Percentiles rank a stretch among this genome's conserved stretches.
These are phyloP conservation scores for Delitschia confertaspora DNA, from an alignment of 495 filamentous ascomycete species.

Conservation along the genomic window DNA sequence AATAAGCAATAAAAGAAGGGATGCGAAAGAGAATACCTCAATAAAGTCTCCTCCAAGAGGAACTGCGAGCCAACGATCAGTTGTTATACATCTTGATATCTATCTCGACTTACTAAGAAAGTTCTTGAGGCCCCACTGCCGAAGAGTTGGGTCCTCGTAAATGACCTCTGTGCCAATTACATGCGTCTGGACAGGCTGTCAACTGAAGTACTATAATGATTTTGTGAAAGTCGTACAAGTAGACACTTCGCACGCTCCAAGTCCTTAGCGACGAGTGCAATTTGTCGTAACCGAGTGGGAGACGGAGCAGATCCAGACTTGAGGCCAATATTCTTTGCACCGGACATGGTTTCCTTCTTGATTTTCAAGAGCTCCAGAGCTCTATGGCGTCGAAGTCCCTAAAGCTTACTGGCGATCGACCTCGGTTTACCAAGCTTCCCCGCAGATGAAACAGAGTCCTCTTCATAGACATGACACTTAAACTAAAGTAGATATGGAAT, in stretches of 20 bases:
- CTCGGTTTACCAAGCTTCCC: too few species aligned
- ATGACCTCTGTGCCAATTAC: conserved; percentile 30
- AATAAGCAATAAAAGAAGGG: too few species aligned
- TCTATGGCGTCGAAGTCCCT: too few species aligned
- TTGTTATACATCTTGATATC: not conserved
- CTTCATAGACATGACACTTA: too few species aligned
- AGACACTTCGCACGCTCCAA: conserved; percentile 17
- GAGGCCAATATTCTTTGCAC: conserved; percentile 10
- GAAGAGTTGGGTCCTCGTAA: conserved; percentile 27
- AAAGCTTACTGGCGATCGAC: too few species aligned
- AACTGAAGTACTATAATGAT: not conserved
- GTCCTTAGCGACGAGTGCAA: conserved; percentile 27
- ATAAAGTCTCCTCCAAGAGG: conserved; percentile 30
- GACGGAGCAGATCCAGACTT: conserved; percentile 4
- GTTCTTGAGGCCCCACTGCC: conserved; percentile 28
- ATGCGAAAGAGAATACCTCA: conserved; percentile 18
- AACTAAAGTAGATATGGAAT: too few species aligned
- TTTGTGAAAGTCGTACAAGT: conserved; percentile 6
- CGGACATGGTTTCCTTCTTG: too few species aligned
- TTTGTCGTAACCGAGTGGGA: conserved; percentile 28
- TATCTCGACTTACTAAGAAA: conserved; percentile 16
- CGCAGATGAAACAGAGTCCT: too few species aligned
- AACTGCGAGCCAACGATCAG: conserved; percentile 6
- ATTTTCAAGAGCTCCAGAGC: too few species aligned
- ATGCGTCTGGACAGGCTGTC: conserved; percentile 9